Base-by-base conservation (phyloP, 495 filamentous ascomycete species). In the Podospora didyma region DNA sequence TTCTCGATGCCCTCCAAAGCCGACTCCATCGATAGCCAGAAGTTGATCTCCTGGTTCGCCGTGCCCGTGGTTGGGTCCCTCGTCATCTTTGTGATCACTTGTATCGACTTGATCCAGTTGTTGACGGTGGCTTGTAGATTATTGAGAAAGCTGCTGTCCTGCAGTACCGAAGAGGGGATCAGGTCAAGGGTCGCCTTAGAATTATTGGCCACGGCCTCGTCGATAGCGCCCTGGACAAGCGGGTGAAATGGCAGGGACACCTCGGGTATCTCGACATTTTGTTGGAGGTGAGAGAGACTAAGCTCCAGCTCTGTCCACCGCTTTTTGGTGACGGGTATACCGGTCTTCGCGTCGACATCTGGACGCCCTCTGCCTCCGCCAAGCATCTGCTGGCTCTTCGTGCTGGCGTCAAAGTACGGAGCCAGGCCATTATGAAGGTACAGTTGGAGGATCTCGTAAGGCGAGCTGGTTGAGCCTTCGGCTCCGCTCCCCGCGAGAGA, bases 31-130 rank as follows among this genome's bases (percentile, higher is more conserved):
- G 90, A 90, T 41, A 97, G 72, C 94, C 94, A 99, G 63, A 97
- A 99, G 65, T 96, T 96, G 64, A 97, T 96, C 68, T 99, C 94
- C 68, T 97, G 95, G 19, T 87, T 90, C 11, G 94, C 95, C 31
- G 90, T 94, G 7, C 91, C 90, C 46, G 88, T 91, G 28, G 87
- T 85, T 5, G 90, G 86, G 63, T 97, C 94, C 60, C 91, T 82
- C 34, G 90, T 88, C 78, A 95, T 88, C 74, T 92, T 94, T 14
- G 94, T 97, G 65, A 97, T 92, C n/a, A 88, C 86, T 71, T 96
- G 92, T 57, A 99, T 97, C 10, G 92, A 96, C 74, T 96, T 91
- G 72, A 97, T 97, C 94, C 94, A 99, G 60, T 85, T 83, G 74
- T 96, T 97, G 47, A 96, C 94, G 14, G 83, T 92, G 51, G 89